These are phyloP conservation scores for Trichoderma citrinoviride DNA, from an alignment of 2,329 filamentous ascomycete genomes.

Conservation along the genomic window DNA sequence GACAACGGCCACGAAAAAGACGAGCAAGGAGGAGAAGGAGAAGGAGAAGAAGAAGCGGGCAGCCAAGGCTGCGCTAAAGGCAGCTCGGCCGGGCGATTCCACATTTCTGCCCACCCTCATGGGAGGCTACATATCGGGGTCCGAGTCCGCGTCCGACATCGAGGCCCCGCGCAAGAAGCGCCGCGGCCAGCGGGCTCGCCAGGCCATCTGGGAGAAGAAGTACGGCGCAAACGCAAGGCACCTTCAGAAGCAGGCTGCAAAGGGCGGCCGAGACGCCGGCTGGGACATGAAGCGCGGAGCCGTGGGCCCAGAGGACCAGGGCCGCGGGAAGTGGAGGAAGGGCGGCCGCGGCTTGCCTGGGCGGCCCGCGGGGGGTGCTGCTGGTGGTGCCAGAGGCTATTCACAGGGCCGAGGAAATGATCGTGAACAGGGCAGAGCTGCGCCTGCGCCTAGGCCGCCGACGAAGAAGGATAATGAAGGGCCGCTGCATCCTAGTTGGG, in stretches of 20 bases:
- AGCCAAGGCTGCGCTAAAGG: constrained; percentile 25
- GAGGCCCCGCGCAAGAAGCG: constrained; percentile 61
- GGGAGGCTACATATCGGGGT: constrained; percentile 76
- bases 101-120: constrained; percentile 74
- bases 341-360: constrained; percentile 39
- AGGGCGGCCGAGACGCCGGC: constrained; percentile 44
- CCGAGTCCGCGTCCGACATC: constrained; percentile 66
- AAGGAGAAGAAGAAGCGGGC: constrained; percentile 22
- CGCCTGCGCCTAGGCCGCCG: constrained; percentile 30
- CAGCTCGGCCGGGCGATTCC: constrained; percentile 40
- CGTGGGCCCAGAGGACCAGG: constrained; percentile 43
- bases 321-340: constrained; percentile 50
- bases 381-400: constrained; percentile 1
- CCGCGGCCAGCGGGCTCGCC: constrained; percentile 73
- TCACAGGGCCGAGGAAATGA: constrained; percentile 8
- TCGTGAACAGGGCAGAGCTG: constrained; percentile 26
- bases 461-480: constrained; percentile 49
- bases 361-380: neutral
- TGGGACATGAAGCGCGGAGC: constrained; percentile 60
- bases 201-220: constrained; percentile 78
- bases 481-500: constrained; percentile 48
- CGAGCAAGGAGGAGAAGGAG: constrained; percentile 24
- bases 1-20: constrained; percentile 19
- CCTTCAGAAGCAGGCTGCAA: constrained; percentile 41
- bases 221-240: constrained; percentile 71